Evolutionary conservation across 805 yeast species (phyloP), one percentile per base, ranked within the genome.

Genomic region (Sugiyamaella marilandica): DNA sequence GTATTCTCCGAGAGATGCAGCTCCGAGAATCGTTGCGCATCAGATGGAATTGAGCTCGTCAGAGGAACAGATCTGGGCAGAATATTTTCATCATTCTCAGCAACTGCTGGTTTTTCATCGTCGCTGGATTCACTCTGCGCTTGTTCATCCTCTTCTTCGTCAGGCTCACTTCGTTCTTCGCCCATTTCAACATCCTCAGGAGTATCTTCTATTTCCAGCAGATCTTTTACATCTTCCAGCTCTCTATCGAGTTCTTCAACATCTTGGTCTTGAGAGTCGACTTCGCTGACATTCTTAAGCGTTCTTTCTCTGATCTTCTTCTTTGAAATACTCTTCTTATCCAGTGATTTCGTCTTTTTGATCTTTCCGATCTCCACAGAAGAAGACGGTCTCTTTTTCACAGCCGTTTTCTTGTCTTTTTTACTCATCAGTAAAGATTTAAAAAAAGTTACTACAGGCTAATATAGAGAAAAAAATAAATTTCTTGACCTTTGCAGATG

Each of bases 1-100:
- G 98, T 91, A 51, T 90, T 92, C 54, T 77, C 85, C 2, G 97
- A 88, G 41, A 94, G 76, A 10, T 84, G 80, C 51, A 86, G 73
- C 46, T 78, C 83, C 0, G 74, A 52, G 61, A 80, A 80, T 21
- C 62, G 60, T 16, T 39, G 43, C 5, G 43, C 16, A 39, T 39
- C 43, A 16, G 19, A 16, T 10, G 37, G 37, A 13, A 34, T n/a
- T 14, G 14, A 21, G 21, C 19, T 39, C 5, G 24, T n/a, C 13
- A 19, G 7, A 39, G 21, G 14, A 16, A 16, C 24, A 7, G 43
- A 16, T 16, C 13, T 10, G 14, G 19, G 43, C 2, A 21, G 43
- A 16, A 39, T 11, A 10, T n/a, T n/a, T 11, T 16, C 24, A 21
- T 16, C 11, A 5, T 29, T 47, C 13, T 34, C 35, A 4, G 52